A percentile compares a stretch with the other conserved stretches of the same genome.
Evolutionary conservation across 441 rosid species (phyloP).

Genomic region (Arabidopsis lyrata): DNA sequence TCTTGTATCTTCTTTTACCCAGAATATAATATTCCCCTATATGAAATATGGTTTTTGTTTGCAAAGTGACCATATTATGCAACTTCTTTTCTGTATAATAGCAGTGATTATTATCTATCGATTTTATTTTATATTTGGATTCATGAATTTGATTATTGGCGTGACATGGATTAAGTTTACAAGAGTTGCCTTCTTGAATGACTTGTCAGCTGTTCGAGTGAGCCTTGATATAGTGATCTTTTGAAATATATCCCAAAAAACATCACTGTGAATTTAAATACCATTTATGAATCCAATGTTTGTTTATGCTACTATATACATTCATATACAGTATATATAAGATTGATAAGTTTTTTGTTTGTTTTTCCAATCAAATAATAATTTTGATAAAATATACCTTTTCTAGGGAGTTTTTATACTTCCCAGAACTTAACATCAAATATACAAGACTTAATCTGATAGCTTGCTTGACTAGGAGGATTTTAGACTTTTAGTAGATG

Average conservation of each 20-base stretch:
- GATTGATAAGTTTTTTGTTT: background rate
- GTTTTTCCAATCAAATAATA: background rate
- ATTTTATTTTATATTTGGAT: background rate
- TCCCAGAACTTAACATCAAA: no score
- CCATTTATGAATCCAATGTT: background rate
- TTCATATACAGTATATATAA: background rate
- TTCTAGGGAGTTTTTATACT: background rate
- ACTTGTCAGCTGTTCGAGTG: background rate
- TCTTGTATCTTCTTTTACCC: slow-evolving; percentile 34
- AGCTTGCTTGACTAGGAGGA: no score
- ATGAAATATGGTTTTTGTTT: slow-evolving; percentile 25
- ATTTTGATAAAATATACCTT: background rate
- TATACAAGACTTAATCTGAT: no score
- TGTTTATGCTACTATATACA: background rate
- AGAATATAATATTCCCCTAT: slow-evolving; percentile 18
- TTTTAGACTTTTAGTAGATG: no score
- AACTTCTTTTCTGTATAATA: slow-evolving; percentile 18
- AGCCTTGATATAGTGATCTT: background rate
- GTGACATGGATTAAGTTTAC: background rate
- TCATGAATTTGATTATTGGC: no score
- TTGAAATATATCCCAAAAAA: background rate
- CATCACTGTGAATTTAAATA: background rate
- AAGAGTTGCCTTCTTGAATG: slow-evolving; percentile 10
- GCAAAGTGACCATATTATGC: slow-evolving; percentile 7
- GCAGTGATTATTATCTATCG: background rate